Evolutionary conservation across 2,329 filamentous ascomycete species (phyloP).

Genomic region (Aspergillus brasiliensis): DNA sequence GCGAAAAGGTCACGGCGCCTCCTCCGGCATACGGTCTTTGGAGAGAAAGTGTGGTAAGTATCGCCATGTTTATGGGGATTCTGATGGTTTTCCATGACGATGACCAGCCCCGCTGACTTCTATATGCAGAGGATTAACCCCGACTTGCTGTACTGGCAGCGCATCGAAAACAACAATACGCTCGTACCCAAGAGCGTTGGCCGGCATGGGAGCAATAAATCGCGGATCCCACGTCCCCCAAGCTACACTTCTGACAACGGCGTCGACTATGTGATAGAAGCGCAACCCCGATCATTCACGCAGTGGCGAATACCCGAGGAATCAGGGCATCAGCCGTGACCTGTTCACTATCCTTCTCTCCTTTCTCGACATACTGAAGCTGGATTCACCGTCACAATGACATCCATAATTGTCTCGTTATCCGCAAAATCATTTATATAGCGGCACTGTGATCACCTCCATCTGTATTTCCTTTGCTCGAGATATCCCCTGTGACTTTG

Average conservation of each 20-base stretch:
- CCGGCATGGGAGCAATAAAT: constrained; percentile 19
- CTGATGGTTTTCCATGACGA: neutral
- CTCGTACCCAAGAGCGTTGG: neutral
- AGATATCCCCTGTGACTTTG: neutral
- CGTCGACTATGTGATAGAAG: constrained; percentile 70
- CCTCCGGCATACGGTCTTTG: constrained; percentile 86
- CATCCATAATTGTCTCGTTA: neutral
- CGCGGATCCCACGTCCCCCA: constrained; percentile 61
- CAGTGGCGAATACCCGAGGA: constrained; percentile 31
- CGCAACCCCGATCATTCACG: constrained; percentile 61
- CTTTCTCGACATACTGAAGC: neutral
- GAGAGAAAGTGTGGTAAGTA: constrained; percentile 76
- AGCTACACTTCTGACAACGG: constrained; percentile 78
- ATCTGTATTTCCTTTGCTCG: neutral
- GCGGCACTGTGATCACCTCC: neutral
- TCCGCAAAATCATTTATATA: neutral
- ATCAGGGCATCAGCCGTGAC: neutral
- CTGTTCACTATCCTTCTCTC: neutral
- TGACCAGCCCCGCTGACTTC: constrained; percentile 4
- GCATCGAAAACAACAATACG: constrained; percentile 48
- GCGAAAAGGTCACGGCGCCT: constrained; percentile 56
- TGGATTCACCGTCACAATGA: neutral
- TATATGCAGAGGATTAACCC: constrained; percentile 69
- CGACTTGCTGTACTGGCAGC: constrained; percentile 78
- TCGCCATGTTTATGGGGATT: neutral